Conservation (phyloP, 306 rosid species). For the Quercus wislizeni region DNA sequence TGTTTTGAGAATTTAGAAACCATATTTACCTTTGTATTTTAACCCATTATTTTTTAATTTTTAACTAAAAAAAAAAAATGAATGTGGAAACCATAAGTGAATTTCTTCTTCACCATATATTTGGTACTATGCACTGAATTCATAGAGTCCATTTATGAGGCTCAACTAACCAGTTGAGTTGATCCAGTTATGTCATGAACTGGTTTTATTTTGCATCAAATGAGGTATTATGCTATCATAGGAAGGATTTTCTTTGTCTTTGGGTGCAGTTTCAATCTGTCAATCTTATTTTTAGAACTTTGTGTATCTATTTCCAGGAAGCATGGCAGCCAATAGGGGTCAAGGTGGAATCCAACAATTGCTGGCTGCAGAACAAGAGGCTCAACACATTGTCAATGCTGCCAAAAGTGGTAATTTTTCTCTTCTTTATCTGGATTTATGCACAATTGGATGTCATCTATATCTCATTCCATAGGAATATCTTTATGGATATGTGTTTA, state of each 20-base stretch:
- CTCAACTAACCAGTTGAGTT: not conserved
- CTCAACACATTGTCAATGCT: conserved; percentile 91
- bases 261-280: not conserved
- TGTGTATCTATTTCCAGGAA: conserved; percentile 20
- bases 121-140: not conserved
- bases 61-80: too few relatives aligned
- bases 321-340: conserved; percentile 78
- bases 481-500: not conserved
- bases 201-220: not conserved
- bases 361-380: conserved; percentile 97
- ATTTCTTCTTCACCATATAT: not conserved
- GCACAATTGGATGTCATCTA: not conserved
- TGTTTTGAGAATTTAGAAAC: not conserved
- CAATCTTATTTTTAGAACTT: conserved; percentile 8
- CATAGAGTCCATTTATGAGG: not conserved
- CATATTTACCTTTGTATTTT: not conserved
- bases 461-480: not conserved
- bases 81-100: not conserved
- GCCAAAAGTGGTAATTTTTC: conserved; percentile 67
- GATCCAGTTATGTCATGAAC: not conserved
- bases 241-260: not conserved
- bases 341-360: conserved; percentile 97
- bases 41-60: too few relatives aligned
- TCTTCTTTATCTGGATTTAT: not conserved
- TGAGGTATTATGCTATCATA: not conserved